phyloP scores from a whole-genome alignment of 1,284 basidiomycete genomes.

The Golubevia sp. region DNA sequence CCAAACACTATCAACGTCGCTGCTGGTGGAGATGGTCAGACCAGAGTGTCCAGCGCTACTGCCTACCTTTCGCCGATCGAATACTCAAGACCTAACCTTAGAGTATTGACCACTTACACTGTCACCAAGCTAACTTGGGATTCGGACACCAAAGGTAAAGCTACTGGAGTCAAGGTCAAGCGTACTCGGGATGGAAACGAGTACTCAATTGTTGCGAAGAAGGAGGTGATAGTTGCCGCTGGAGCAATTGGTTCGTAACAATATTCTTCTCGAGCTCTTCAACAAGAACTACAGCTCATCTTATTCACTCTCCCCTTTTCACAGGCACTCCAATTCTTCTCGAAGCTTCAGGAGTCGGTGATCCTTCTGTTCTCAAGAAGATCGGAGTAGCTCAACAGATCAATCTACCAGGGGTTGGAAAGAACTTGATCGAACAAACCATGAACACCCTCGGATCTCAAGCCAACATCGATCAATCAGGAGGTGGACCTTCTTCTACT shows the following conservation, averaged over 20 bases:
- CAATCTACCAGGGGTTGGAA: conserved; percentile 59
- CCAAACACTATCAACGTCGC: conserved; percentile 25
- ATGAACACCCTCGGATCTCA: conserved; percentile 48
- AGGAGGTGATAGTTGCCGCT: conserved; percentile 63
- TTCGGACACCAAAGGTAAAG: conserved; percentile 5
- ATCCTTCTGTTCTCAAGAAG: conserved; percentile 41
- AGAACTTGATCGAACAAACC: conserved; percentile 63
- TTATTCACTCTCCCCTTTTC: too few relatives aligned
- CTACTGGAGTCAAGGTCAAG: conserved; percentile 36
- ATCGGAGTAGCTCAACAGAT: conserved; percentile 54
- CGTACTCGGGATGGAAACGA: conserved; percentile 17
- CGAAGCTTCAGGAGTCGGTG: conserved; percentile 64
- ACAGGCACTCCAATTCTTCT: conserved; percentile 63
- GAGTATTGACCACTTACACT: conserved; percentile 57
- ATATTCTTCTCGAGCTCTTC: too few relatives aligned
- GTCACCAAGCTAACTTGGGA: conserved; percentile 37
- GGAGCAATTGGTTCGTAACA: conserved; percentile 64
- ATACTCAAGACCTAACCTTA: conserved; percentile 64
- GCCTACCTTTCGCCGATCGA: conserved; percentile 35
- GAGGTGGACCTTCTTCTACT: conserved; percentile 37
- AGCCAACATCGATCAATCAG: conserved; percentile 22
- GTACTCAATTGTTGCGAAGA: conserved; percentile 53
- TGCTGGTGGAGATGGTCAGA: conserved; percentile 2
- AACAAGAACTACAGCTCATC: too few relatives aligned
- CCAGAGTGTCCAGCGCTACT: conserved; percentile 22